Percentiles rank a stretch among this genome's conserved stretches.
phyloP scores from a whole-genome alignment of 192 early-diverging fungal species.

The Entrophospora sp. region DNA sequence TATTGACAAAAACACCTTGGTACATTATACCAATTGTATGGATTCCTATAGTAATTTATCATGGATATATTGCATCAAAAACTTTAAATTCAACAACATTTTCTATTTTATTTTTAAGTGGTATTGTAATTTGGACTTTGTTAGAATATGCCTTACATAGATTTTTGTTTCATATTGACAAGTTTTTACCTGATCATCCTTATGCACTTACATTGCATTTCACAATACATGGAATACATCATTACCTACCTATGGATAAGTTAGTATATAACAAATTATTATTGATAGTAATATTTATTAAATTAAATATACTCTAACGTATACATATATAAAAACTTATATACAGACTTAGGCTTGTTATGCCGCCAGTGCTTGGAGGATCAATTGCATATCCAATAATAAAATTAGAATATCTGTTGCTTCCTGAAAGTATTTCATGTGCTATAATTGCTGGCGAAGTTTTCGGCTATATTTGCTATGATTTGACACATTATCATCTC shows the following conservation, averaged over 20 bases:
- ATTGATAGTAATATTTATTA: background rate
- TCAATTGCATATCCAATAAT: conserved; percentile 59
- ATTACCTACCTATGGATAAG: conserved; percentile 94
- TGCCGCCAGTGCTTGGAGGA: conserved; percentile 84
- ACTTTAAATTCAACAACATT: conserved; percentile 32
- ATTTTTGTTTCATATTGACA: conserved; percentile 90
- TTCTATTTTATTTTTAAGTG: conserved; percentile 48
- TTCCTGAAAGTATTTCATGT: conserved; percentile 55
- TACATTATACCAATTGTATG: conserved; percentile 81
- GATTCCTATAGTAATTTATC: conserved; percentile 60
- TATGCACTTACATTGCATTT: conserved; percentile 74
- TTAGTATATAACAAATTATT: conserved; percentile 23
- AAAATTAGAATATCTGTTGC: conserved; percentile 40
- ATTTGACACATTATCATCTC: conserved; percentile 88
- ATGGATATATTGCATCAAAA: conserved; percentile 30
- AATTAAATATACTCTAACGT: background rate
- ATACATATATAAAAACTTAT: background rate
- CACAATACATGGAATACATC: conserved; percentile 89
- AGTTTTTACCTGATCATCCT: conserved; percentile 75
- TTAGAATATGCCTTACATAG: conserved; percentile 88
- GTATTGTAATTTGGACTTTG: conserved; percentile 75
- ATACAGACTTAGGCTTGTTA: conserved; percentile 80
- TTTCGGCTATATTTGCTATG: conserved; percentile 85
- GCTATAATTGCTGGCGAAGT: conserved; percentile 66
- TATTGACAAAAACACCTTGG: conserved; percentile 85